Percentiles rank a stretch among this genome's conserved stretches.
phyloP scores from a whole-genome alignment of 306 rosid genomes.

The Boehmeria nivea region DNA sequence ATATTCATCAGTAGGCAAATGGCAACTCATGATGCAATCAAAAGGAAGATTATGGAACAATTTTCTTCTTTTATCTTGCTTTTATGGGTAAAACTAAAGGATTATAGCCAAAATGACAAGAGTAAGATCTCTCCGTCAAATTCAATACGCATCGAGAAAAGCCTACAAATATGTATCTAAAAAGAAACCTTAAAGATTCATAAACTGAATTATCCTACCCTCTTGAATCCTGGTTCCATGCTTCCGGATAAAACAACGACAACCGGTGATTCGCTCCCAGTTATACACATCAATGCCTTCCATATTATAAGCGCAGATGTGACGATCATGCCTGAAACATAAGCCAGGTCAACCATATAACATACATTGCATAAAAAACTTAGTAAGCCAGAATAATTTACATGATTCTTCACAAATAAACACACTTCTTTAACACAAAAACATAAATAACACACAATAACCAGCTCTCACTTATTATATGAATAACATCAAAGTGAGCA shows the following conservation, averaged over 20 bases:
- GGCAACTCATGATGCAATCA: background rate
- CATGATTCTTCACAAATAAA: no score
- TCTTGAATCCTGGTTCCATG: constrained; percentile 90
- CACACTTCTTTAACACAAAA: no score
- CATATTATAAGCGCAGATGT: constrained; percentile 76
- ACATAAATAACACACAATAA: background rate
- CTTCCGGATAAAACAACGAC: constrained; percentile 95
- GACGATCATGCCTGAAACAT: constrained; percentile 67
- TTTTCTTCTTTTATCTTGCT: background rate
- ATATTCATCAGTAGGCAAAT: no score
- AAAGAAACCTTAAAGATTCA: constrained; percentile 10
- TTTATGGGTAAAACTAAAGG: background rate
- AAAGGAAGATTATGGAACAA: background rate
- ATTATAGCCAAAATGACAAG: background rate
- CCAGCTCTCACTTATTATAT: no score
- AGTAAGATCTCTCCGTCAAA: background rate
- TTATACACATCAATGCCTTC: constrained; percentile 77
- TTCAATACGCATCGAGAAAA: background rate
- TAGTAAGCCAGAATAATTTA: no score
- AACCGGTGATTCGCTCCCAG: constrained; percentile 83
- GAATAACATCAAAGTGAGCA: no score
- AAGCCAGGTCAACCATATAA: constrained; percentile 6
- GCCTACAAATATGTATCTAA: background rate
- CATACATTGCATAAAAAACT: no score
- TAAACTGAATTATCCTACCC: constrained; percentile 36